Percentiles rank a stretch among this genome's conserved stretches.
These are phyloP conservation scores for Ophiocordyceps camponoti-floridani DNA, from an alignment of 2,329 filamentous ascomycete genomes.

Conservation along the genomic window DNA sequence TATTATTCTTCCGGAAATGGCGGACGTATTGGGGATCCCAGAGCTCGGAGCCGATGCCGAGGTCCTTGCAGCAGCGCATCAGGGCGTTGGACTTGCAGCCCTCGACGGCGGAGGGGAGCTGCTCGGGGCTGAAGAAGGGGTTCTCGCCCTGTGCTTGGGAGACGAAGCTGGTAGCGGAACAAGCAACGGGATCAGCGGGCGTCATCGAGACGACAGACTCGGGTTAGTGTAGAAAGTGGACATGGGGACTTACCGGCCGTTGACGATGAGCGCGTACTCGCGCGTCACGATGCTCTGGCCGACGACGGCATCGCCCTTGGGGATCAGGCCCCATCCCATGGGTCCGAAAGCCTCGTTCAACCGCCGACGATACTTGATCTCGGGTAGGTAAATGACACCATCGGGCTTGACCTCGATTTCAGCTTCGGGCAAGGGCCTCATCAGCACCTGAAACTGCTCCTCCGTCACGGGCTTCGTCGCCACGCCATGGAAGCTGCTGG, in stretches of 20 bases:
- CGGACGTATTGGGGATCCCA: slow-evolving; percentile 92
- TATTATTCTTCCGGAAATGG: slow-evolving; percentile 57
- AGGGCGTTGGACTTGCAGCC: slow-evolving; percentile 96
- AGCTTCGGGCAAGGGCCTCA: slow-evolving; percentile 44
- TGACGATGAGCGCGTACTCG: slow-evolving; percentile 81
- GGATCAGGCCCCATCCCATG: slow-evolving; percentile 87
- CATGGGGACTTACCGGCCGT: slow-evolving; percentile 50
- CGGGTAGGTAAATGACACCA: slow-evolving; percentile 86
- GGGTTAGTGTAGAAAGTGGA: background rate
- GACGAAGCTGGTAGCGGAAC: slow-evolving; percentile 47
- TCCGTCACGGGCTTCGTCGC: slow-evolving; percentile 51
- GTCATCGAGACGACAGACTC: background rate
- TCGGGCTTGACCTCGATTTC: slow-evolving; percentile 97
- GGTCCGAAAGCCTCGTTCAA: slow-evolving; percentile 85
- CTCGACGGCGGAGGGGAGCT: slow-evolving; percentile 85
- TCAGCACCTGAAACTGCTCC: slow-evolving; percentile 50
- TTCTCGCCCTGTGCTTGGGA: slow-evolving; percentile 89
- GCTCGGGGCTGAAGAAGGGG: slow-evolving; percentile 77
- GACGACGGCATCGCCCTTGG: slow-evolving; percentile 68
- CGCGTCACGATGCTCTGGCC: slow-evolving; percentile 68
- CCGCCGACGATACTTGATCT: slow-evolving; percentile 93
- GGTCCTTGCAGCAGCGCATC: slow-evolving; percentile 95
- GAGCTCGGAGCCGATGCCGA: slow-evolving; percentile 84
- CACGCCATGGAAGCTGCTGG: slow-evolving; percentile 66
- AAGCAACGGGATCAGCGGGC: background rate